Percentiles rank a stretch among this genome's conserved stretches.
phyloP scores from a whole-genome alignment of 208 protist genomes.

The Phytomonas francai region DNA sequence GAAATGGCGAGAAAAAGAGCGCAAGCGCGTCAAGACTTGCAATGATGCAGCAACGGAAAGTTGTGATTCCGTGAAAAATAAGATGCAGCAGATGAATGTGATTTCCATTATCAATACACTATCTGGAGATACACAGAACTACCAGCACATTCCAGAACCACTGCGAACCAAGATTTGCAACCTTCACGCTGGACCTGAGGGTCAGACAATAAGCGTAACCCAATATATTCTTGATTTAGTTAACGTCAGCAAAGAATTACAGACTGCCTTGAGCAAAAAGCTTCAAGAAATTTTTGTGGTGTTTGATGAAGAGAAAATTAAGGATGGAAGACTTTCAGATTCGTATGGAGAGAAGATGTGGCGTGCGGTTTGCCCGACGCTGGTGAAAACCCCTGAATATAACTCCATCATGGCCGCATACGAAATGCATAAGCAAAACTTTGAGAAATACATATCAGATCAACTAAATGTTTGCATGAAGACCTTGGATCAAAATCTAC shows the following conservation, averaged over 20 bases:
- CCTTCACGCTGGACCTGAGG: conserved; percentile 35
- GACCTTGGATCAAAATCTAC: conserved; percentile 38
- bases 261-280: conserved; percentile 32
- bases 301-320: conserved; percentile 43
- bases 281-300: conserved; percentile 47
- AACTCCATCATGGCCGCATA: conserved; percentile 38
- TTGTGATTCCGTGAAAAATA: conserved; percentile 26
- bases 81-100: conserved; percentile 51
- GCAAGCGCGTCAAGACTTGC: conserved; percentile 36
- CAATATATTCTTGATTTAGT: conserved; percentile 39
- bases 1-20: conserved; percentile 56
- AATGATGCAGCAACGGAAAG: conserved; percentile 21
- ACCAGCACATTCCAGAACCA: conserved; percentile 48
- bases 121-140: conserved; percentile 36
- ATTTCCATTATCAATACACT: conserved; percentile 48
- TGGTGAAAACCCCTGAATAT: conserved; percentile 45
- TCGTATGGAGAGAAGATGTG: conserved; percentile 79
- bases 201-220: conserved; percentile 21
- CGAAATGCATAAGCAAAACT: conserved; percentile 38
- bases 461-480: conserved; percentile 40
- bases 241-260: conserved; percentile 47
- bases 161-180: conserved; percentile 50
- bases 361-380: conserved; percentile 32
- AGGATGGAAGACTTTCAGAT: conserved; percentile 34
- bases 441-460: conserved; percentile 34